Evolutionary conservation across 164 flowering plant species (phyloP), one percentile per base, ranked within the genome.

Genomic region (Chimonanthus salicifolius): DNA sequence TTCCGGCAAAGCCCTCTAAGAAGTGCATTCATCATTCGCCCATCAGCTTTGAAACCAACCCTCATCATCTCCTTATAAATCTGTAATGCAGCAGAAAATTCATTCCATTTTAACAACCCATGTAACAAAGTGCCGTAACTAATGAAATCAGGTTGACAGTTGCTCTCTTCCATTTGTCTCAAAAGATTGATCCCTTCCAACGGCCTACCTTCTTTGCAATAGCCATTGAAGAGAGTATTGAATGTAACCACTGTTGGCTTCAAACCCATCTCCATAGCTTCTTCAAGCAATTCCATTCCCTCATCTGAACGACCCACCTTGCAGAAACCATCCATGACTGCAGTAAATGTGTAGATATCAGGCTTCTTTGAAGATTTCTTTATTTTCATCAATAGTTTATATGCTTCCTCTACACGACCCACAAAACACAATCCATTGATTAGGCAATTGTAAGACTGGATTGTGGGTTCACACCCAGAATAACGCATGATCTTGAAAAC

Each of bases 281-380:
- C 94, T 69, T 83, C 64, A 0, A 91, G 88, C 82, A 94, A 75
- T 64, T 88, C 95, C 86, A 81, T 77, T 7, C 92, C 97, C 78
- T 94, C 94, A 64, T 84, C 84, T 0, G 93, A 82, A 48, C 93
- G 71, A 64, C 97, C 97, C 71, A 94, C 97, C 76, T 88, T 92
- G 67, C 99, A 89, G n/a, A 91, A 86, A 16, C 96, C 99, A 84
- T 92, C 88, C 95, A 91, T 94, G 47, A 92, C 82, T 2, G 85
- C 85, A 7, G 92, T 94, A 71, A 82, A 94, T 0, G 91, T 84
- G 73, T 89, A 92, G 64, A 92, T 83, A 58, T 92, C 95, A 0
- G 90, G 92, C 46, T 82, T 83, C 49, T 75, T 58, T 8, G 71
- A 71, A 47, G 79, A 77, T 58, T 83, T 78, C 84, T 91, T 90